These are phyloP conservation scores for Auricularia auricula-judae DNA, from an alignment of 768 basidiomycete genomes.

Conservation along the genomic window DNA sequence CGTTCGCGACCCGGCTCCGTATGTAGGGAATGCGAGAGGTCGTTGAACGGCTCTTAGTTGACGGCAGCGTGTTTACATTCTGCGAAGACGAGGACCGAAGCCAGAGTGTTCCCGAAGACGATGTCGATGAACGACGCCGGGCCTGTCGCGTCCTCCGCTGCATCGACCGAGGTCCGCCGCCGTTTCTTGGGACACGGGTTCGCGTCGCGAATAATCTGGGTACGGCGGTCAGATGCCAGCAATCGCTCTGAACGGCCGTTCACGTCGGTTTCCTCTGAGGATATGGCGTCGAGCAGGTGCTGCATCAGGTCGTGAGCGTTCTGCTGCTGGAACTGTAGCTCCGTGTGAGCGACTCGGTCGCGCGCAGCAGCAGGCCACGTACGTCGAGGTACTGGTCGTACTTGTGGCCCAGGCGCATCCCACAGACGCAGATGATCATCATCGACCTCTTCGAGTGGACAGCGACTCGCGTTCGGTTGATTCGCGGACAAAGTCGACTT, in stretches of 20 bases:
- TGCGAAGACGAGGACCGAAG: slow-evolving; percentile 89
- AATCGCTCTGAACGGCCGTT: slow-evolving; percentile 13
- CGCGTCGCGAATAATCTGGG: slow-evolving; percentile 71
- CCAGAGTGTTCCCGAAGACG: slow-evolving; percentile 81
- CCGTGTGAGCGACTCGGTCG: too few species aligned
- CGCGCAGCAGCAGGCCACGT: too few species aligned
- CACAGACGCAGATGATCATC: too few species aligned
- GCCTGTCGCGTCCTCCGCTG: slow-evolving; percentile 9
- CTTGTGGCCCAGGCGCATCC: slow-evolving; percentile 59
- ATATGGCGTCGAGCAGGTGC: slow-evolving; percentile 81
- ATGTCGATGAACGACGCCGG: slow-evolving; percentile 74
- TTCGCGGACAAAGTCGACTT: too few species aligned
- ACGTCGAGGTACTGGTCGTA: slow-evolving; percentile 87
- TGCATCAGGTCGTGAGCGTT: slow-evolving; percentile 91
- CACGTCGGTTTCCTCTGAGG: slow-evolving; percentile 91
- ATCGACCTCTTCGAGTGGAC: too few species aligned
- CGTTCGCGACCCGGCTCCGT: slow-evolving; percentile 63
- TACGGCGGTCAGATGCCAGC: background rate
- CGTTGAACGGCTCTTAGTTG: slow-evolving; percentile 88
- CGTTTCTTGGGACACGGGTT: slow-evolving; percentile 31
- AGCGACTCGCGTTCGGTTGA: too few species aligned
- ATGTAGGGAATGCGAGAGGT: slow-evolving; percentile 83
- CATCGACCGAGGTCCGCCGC: background rate
- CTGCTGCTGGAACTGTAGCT: slow-evolving; percentile 65
- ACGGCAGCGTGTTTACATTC: slow-evolving; percentile 72